Conservation (phyloP, 2,329 filamentous ascomycete genomes). For the Hypoxylon sp. region DNA sequence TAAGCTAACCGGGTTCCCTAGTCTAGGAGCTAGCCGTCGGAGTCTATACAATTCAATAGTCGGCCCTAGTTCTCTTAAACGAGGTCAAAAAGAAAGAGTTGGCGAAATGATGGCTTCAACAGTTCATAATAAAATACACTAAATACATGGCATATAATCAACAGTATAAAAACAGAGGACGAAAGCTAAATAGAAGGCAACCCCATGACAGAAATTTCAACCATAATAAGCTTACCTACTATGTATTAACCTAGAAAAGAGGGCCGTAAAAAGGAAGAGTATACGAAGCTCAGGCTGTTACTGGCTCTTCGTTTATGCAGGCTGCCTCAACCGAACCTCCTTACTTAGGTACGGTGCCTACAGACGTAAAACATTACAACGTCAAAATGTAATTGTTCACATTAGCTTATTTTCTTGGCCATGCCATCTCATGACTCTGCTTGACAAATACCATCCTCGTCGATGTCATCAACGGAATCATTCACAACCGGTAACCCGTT, state of each 20-base stretch:
- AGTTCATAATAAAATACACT: not conserved
- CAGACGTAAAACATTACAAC: conserved; percentile 19
- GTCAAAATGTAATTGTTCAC: conserved; percentile 16
- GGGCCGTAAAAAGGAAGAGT: not conserved
- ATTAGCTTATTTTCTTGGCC: conserved; percentile 15
- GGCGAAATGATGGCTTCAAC: not conserved
- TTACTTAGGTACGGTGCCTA: not conserved
- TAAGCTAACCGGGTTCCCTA: conserved; percentile 9
- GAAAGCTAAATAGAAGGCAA: not conserved
- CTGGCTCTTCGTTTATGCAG: conserved; percentile 35
- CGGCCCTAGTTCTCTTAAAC: conserved; percentile 7
- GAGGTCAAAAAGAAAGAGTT: conserved; percentile 2
- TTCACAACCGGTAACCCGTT: conserved; percentile 11
- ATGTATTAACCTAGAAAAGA: not conserved
- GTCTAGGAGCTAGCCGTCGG: conserved; percentile 5
- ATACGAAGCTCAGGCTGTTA: conserved; percentile 17
- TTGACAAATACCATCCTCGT: conserved; percentile 2
- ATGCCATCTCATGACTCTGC: conserved; percentile 13
- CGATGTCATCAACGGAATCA: conserved; percentile 17
- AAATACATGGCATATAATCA: not conserved
- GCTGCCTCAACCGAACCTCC: conserved; percentile 34
- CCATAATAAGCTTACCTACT: conserved; percentile 19
- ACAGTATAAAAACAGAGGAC: not conserved
- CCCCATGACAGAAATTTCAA: not conserved
- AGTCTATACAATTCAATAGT: conserved; percentile 1